These are phyloP conservation scores for Cotoneaster glaucophyllus DNA, from an alignment of 306 rosid genomes.

Conservation along the genomic window DNA sequence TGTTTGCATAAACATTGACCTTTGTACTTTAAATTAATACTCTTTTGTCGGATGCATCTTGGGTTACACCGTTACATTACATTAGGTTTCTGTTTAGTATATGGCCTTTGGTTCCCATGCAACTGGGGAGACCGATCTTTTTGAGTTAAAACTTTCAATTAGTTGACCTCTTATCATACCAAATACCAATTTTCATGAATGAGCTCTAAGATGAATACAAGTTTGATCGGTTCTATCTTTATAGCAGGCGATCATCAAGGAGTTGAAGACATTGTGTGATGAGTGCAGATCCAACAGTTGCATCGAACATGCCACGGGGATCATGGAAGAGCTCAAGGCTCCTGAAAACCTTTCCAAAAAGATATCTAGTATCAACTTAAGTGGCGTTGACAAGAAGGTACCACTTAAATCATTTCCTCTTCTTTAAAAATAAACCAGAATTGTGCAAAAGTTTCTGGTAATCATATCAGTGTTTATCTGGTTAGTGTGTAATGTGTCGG, in stretches of 20 bases:
- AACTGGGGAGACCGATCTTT: background rate
- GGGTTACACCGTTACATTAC: background rate
- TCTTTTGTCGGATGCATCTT: background rate
- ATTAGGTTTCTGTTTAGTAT: background rate
- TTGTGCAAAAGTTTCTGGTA: background rate
- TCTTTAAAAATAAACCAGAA: background rate
- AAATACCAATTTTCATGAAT: background rate
- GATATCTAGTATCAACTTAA: slow-evolving; percentile 30
- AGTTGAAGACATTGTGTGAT: slow-evolving; percentile 38
- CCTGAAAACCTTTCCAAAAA: slow-evolving; percentile 47
- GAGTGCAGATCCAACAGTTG: slow-evolving; percentile 52
- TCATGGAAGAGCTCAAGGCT: slow-evolving; percentile 51
- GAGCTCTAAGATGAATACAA: background rate
- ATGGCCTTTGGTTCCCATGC: background rate
- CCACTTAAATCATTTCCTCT: background rate
- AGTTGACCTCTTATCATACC: background rate
- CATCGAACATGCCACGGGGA: slow-evolving; percentile 50
- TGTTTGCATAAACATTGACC: background rate
- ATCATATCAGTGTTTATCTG: background rate
- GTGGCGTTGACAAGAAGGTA: slow-evolving; percentile 42
- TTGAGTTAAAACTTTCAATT: background rate
- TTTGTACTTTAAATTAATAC: background rate
- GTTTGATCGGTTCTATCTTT: background rate
- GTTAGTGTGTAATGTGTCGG: background rate
- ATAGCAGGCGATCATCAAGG: slow-evolving; percentile 30